phyloP scores from a whole-genome alignment of 2,329 filamentous ascomycete species.

The Verruconis gallopava region DNA sequence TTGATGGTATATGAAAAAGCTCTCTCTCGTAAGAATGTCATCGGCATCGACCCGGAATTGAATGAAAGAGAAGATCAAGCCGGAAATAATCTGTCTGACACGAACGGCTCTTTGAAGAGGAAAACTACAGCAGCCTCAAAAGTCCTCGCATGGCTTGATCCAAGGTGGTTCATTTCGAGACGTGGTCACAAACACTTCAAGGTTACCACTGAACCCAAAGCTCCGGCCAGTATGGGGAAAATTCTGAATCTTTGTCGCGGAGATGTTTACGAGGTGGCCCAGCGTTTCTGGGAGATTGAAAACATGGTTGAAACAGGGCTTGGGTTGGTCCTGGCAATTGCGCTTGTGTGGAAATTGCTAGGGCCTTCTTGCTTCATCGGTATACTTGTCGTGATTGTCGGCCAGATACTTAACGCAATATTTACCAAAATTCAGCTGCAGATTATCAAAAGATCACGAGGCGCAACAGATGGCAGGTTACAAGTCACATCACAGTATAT shows the following conservation, averaged over 20 bases:
- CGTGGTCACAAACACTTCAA: slow-evolving; percentile 13
- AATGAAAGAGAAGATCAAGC: slow-evolving; percentile 8
- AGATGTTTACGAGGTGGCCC: slow-evolving; percentile 71
- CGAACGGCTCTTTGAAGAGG: not conserved
- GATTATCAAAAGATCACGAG: slow-evolving; percentile 58
- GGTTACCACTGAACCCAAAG: slow-evolving; percentile 25
- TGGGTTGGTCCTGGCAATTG: slow-evolving; percentile 59
- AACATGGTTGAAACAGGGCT: slow-evolving; percentile 63
- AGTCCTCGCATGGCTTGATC: not conserved
- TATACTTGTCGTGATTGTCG: slow-evolving; percentile 53
- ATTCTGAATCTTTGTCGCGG: slow-evolving; percentile 69
- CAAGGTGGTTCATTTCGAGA: not conserved
- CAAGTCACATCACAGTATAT: slow-evolving; percentile 78
- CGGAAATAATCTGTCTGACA: slow-evolving; percentile 1
- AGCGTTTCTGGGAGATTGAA: slow-evolving; percentile 76
- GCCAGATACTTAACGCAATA: slow-evolving; percentile 55
- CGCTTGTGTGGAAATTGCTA: slow-evolving; percentile 64
- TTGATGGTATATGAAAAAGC: slow-evolving; percentile 77
- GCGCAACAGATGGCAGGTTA: slow-evolving; percentile 62
- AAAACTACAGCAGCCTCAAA: not conserved
- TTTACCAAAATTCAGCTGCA: slow-evolving; percentile 53
- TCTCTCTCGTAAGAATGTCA: slow-evolving; percentile 42
- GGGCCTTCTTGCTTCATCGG: slow-evolving; percentile 69
- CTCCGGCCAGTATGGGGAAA: slow-evolving; percentile 72
- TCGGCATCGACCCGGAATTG: slow-evolving; percentile 13